Percentiles rank a stretch among this genome's conserved stretches.
Evolutionary conservation across 148 eudicot genomes (phyloP).

Genomic region (Fagopyrum homotropicum): DNA sequence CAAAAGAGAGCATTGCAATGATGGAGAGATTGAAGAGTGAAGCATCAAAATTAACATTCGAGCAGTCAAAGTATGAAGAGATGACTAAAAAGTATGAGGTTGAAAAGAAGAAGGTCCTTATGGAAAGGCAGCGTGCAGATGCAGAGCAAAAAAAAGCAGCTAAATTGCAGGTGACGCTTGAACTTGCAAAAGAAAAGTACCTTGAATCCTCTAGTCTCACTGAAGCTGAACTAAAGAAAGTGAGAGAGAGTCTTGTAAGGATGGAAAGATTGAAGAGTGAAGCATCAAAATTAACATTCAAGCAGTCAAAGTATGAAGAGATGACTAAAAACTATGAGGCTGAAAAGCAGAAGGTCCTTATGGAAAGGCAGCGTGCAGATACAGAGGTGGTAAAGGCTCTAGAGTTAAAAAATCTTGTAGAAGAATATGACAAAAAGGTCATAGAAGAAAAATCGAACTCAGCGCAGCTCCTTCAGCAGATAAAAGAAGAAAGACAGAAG

Average conservation of each 20-base stretch:
- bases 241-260: constrained; percentile 30
- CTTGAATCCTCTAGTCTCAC: constrained; percentile 39
- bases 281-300: constrained; percentile 26
- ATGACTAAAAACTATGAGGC: constrained; percentile 32
- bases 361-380: constrained; percentile 22
- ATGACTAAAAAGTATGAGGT: constrained; percentile 33
- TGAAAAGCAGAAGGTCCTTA: constrained; percentile 28
- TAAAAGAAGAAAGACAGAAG: constrained; percentile 28
- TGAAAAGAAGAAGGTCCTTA: constrained; percentile 27
- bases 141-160: constrained; percentile 27
- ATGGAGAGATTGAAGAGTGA: constrained; percentile 46
- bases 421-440: constrained; percentile 22
- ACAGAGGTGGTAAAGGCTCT: constrained; percentile 22
- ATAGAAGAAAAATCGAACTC: constrained; percentile 29
- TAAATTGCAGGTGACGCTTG: constrained; percentile 32
- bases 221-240: constrained; percentile 34
- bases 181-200: constrained; percentile 37
- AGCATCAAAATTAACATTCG: constrained; percentile 25
- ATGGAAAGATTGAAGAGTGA: constrained; percentile 46
- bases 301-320: constrained; percentile 37
- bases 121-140: constrained; percentile 18
- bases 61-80: constrained; percentile 35
- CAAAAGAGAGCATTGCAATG: constrained; percentile 29
- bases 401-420: constrained; percentile 27
- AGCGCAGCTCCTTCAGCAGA: constrained; percentile 9